Conservation (phyloP, 2,329 filamentous ascomycete species). For the Scedosporium aurantiacum region DNA sequence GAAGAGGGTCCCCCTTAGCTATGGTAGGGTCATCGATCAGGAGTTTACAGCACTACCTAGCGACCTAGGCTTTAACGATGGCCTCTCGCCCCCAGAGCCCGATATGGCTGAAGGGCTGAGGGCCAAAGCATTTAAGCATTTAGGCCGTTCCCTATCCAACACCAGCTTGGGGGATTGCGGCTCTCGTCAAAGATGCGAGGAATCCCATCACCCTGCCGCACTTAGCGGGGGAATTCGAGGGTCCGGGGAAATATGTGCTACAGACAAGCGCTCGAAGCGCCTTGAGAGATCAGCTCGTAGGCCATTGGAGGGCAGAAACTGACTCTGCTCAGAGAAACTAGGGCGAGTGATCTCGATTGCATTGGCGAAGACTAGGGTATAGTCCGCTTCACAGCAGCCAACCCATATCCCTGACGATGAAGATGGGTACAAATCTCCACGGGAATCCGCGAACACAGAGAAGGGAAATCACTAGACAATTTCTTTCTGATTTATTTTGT, state of each 20-base stretch:
- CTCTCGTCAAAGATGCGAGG: constrained; percentile 10
- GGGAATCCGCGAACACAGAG: too few relatives aligned
- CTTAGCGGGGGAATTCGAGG: constrained; percentile 17
- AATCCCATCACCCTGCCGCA: constrained; percentile 17
- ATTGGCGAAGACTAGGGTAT: too few relatives aligned
- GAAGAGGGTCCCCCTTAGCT: constrained; percentile 4
- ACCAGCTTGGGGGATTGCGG: constrained; percentile 11
- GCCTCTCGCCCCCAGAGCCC: constrained; percentile 16
- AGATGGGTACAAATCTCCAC: too few relatives aligned
- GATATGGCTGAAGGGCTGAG: constrained; percentile 17
- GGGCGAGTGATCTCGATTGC: too few relatives aligned
- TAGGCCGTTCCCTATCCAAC: constrained; percentile 7
- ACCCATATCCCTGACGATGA: too few relatives aligned
- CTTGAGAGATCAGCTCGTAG: constrained; percentile 11
- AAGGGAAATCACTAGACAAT: too few relatives aligned
- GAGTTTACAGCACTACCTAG: constrained; percentile 13
- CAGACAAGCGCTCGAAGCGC: constrained; percentile 12
- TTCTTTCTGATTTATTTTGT: too few relatives aligned
- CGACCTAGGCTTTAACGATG: constrained; percentile 18
- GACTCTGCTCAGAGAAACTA: too few relatives aligned
- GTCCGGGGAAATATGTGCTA: constrained; percentile 8
- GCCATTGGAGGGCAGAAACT: too few relatives aligned
- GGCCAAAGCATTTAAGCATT: constrained; percentile 6
- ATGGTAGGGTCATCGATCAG: constrained; percentile 6
- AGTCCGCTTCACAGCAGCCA: too few relatives aligned